Percentiles rank a stretch among this genome's conserved stretches.
phyloP scores from a whole-genome alignment of 306 rosid species.

The Urtica urens region DNA sequence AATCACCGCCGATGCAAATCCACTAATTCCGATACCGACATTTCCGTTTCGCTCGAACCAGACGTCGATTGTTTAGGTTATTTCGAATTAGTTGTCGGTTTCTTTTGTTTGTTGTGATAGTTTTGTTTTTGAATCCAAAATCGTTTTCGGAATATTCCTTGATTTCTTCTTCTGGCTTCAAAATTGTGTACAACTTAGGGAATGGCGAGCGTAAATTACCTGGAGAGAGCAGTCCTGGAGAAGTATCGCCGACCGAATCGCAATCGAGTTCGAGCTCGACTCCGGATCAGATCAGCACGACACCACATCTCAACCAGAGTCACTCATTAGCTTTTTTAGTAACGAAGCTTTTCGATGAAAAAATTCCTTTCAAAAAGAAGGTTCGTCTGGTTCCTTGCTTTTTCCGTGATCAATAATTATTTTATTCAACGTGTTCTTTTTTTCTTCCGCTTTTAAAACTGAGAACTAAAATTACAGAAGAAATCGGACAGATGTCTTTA shows the following conservation, averaged over 20 bases:
- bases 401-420: neutral
- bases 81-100: neutral
- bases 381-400: too few species aligned
- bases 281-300: constrained; percentile 3
- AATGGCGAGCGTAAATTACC: constrained; percentile 22
- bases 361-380: constrained; percentile 58
- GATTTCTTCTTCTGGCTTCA: too few species aligned
- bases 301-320: constrained; percentile 15
- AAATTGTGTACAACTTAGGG: too few species aligned
- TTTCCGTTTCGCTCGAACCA: constrained; percentile 4
- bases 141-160: constrained; percentile 7
- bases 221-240: constrained; percentile 10
- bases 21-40: constrained; percentile 3
- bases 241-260: constrained; percentile 6
- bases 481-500: too few species aligned
- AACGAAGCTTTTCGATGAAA: constrained; percentile 46
- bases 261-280: constrained; percentile 17
- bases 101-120: constrained; percentile 3
- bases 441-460: too few species aligned
- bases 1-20: constrained; percentile 2
- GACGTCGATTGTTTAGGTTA: neutral
- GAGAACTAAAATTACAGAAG: too few species aligned
- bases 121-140: neutral
- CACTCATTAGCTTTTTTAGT: constrained; percentile 15
- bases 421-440: neutral